These are phyloP conservation scores for Microbotryomycetes sp. DNA, from an alignment of 1,284 basidiomycete species.

Conservation along the genomic window DNA sequence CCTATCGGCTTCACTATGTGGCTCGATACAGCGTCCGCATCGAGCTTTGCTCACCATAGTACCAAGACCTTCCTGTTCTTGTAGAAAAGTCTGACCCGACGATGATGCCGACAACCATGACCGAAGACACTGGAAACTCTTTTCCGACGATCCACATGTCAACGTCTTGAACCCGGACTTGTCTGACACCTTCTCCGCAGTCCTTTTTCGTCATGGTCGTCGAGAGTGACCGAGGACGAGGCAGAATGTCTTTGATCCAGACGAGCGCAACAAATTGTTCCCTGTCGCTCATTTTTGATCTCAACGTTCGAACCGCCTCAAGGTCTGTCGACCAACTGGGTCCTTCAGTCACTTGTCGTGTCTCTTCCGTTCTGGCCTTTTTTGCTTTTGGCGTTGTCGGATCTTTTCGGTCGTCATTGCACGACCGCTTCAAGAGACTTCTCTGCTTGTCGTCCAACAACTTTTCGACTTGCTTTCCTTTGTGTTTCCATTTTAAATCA, in stretches of 20 bases:
- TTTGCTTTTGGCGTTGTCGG: no score
- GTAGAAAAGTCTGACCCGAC: no score
- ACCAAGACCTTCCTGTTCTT: conserved; percentile 1
- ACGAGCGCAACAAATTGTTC: conserved; percentile 8
- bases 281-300: not conserved
- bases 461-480: no score
- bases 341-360: not conserved
- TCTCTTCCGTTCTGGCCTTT: no score
- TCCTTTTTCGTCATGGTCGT: not conserved
- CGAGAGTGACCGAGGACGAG: not conserved
- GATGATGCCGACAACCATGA: conserved; percentile 13
- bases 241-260: conserved; percentile 5
- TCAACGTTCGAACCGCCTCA: not conserved
- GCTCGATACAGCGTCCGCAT: not conserved
- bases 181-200: conserved; percentile 1
- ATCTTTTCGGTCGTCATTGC: no score
- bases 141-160: not conserved
- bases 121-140: conserved; percentile 14
- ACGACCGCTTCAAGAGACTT: no score
- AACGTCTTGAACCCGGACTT: not conserved
- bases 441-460: no score
- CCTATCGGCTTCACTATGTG: no score
- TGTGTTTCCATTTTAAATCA: no score
- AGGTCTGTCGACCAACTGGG: not conserved
- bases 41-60: conserved; percentile 3